Conservation (phyloP, 306 rosid genomes). For the Pyrus bretschneideri region DNA sequence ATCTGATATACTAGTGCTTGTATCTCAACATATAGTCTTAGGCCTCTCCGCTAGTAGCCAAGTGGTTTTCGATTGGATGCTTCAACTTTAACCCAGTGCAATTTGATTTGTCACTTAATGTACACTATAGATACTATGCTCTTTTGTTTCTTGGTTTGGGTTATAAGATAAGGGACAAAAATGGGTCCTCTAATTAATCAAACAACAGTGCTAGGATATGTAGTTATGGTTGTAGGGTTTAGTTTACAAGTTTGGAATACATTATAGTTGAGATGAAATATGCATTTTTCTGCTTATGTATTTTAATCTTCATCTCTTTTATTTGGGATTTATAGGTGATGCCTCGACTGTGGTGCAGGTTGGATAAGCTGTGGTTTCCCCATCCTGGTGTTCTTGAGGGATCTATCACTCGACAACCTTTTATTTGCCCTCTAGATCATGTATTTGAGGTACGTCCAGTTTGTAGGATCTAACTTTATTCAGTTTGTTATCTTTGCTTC, state of each 20-base stretch:
- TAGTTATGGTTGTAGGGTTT: not conserved
- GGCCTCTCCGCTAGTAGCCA: not conserved
- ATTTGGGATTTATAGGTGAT: constrained; percentile 56
- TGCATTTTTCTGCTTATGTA: constrained; percentile 12
- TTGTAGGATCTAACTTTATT: constrained; percentile 10
- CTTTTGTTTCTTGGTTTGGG: not conserved
- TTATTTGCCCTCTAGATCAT: constrained; percentile 91
- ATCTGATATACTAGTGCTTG: no score
- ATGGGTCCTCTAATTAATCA: not conserved
- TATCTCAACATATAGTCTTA: not conserved
- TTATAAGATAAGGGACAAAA: not conserved
- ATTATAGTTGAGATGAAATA: not conserved
- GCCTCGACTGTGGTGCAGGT: constrained; percentile 98
- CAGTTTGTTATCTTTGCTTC: constrained; percentile 3
- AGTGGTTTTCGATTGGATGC: not conserved
- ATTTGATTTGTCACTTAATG: not conserved
- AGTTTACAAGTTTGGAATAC: not conserved
- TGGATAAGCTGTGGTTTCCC: constrained; percentile 96
- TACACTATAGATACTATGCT: not conserved
- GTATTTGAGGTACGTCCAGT: constrained; percentile 78
- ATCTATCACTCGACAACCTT: constrained; percentile 87
- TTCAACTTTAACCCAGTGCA: not conserved
- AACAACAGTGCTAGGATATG: not conserved
- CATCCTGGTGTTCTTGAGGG: constrained; percentile 95
- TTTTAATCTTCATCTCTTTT: constrained; percentile 15